Base-by-base conservation (phyloP, 2,329 filamentous ascomycete genomes). In the Nothophaeocryptopus gaeumannii region DNA sequence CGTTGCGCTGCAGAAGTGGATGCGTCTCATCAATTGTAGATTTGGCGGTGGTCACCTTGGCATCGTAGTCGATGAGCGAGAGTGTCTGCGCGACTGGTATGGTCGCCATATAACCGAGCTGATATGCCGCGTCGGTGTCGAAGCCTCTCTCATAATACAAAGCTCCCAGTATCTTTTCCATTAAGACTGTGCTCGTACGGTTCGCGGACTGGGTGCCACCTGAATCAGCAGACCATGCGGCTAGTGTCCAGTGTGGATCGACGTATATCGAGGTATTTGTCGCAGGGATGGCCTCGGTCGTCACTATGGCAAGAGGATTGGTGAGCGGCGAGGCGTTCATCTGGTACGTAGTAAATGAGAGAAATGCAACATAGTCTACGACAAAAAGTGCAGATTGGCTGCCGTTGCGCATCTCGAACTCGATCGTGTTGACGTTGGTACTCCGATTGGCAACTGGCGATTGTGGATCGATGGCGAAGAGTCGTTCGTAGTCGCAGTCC, bases 191-290 rank as follows among this genome's bases (percentile, higher is more conserved):
- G 20, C 20, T 43, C 13, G 47, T 45, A 16, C 47, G 50, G 14
- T 53, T 53, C 12, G 39, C 41, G 3, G 37, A 20, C 10, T 58
- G 29, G 0, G 33, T 31, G 15, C 51, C 56, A 10, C 35, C 44
- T 7, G 51, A 43, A 15, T 54, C 55, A 8, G 56, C 58, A 9
- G 62, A 63, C 57, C 58, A 65, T 5, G 63, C 58, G 8, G 59
- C 59, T 11, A 50, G 43, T 13, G 38, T 35, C 50, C 50, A 53
- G 31, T 42, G 31, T n/a, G 50, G 50, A 30, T 53, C 40, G 5
- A 50, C 16, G 53, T 29, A 31, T 15, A 41, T 32, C 16, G 39
- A 29, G 14, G 39, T 12, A 15, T 31, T 31, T 10, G 16, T 32
- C 16, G 30, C 20, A 4, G 39, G 55, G 13, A 57, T 26, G 12